phyloP scores from a whole-genome alignment of 345 rosid species.

The Raphanus sativus region DNA sequence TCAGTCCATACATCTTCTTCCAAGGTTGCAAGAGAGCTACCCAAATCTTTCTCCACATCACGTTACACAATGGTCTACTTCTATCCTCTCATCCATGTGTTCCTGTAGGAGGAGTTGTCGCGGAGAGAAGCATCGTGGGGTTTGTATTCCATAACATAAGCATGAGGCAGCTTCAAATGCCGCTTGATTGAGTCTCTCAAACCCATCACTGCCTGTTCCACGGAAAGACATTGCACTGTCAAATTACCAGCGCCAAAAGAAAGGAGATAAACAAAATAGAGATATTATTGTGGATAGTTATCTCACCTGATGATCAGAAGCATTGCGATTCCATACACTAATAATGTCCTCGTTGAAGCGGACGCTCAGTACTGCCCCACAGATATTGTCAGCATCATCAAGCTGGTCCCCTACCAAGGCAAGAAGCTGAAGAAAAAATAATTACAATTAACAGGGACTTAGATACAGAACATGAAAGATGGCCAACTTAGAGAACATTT shows the following conservation, averaged over 20 bases:
- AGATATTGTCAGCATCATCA: conserved; percentile 74
- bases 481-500: background rate
- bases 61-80: no score
- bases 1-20: conserved; percentile 29
- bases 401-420: conserved; percentile 93
- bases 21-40: conserved; percentile 14
- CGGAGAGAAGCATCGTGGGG: conserved; percentile 92
- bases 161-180: conserved; percentile 86
- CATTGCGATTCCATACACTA: conserved; percentile 91
- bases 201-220: conserved; percentile 81
- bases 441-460: background rate
- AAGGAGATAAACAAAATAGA: background rate
- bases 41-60: conserved; percentile 11
- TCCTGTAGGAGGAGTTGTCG: conserved; percentile 89
- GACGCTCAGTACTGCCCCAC: conserved; percentile 92
- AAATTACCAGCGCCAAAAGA: conserved; percentile 2
- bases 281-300: background rate
- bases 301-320: conserved; percentile 89
- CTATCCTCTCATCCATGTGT: conserved; percentile 96
- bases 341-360: conserved; percentile 93
- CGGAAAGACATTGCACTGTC: background rate
- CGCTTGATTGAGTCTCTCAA: conserved; percentile 82
- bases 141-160: conserved; percentile 97
- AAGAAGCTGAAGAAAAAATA: conserved; percentile 63
- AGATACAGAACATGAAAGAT: background rate